Evolutionary conservation across 148 eudicot species (phyloP), one percentile per base, ranked within the genome.

Genomic region (Camellia granthamiana): DNA sequence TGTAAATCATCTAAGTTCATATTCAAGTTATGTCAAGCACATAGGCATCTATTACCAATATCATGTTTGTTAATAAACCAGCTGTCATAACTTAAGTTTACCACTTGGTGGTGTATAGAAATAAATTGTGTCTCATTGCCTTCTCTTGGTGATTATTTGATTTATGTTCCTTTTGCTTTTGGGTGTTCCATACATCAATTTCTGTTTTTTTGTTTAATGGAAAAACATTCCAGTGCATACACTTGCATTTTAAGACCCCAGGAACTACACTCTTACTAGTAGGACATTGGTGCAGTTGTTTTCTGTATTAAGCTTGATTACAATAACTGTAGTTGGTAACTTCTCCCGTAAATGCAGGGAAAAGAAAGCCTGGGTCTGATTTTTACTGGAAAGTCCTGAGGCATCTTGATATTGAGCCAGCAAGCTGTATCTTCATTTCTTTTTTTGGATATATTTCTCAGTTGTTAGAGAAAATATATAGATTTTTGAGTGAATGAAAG

Each of bases 351-450:
- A 66, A 72, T 81, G 69, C 88, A 94, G 98, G 98, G 67, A 92
- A 91, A 88, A 88, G 91, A 80, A 94, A 94, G 84, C 97, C 97
- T 7, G 92, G 91, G 59, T 90, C 89, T 72, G 89, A 81, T 46
- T 88, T 90, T 78, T 94, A 94, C 80, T 73, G 75, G 42, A 90
- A 92, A 86, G 93, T 90, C 59, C 18, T 89, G 74, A 82, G 84
- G 82, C 83, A 87, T 54, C 91, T 94, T 77, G 84, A 87, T 12
- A 83, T 90, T 69, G 90, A 91, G 72, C 91, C 97, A 75, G 83
- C 82, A 80, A 89, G 85, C 80, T 94, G 98, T 79, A 81, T 94
- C 81, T 94, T 94, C 80, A 78, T 94, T 23, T 23, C 30, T 23
- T 23, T 81, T 44, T 12, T 3, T 38, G 9, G 38, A 16, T 18